These are phyloP conservation scores for Lachnellula hyalina DNA, from an alignment of 2,329 filamentous ascomycete genomes.

Conservation along the genomic window DNA sequence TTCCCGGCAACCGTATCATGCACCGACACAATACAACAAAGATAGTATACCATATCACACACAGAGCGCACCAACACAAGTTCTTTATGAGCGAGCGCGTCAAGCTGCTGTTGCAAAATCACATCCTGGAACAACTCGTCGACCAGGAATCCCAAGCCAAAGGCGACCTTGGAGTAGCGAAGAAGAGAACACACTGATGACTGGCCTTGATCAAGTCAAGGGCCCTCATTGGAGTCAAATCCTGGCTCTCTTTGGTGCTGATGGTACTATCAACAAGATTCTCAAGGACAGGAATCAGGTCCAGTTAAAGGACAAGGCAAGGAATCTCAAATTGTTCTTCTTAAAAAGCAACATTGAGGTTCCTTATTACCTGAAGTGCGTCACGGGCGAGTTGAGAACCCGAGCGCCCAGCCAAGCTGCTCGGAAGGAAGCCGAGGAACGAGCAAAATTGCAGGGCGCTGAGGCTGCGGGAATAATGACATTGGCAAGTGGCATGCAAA, in stretches of 20 bases:
- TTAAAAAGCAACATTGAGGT: constrained; percentile 88
- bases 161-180: constrained; percentile 82
- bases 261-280: constrained; percentile 74
- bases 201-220: constrained; percentile 80
- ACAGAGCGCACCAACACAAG: constrained; percentile 44
- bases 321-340: constrained; percentile 87
- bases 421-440: constrained; percentile 61
- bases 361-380: constrained; percentile 78
- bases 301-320: constrained; percentile 86
- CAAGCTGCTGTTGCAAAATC: constrained; percentile 50
- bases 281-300: constrained; percentile 87
- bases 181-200: constrained; percentile 86
- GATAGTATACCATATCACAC: constrained; percentile 25
- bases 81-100: constrained; percentile 52
- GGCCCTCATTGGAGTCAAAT: constrained; percentile 94
- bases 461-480: constrained; percentile 58
- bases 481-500: constrained; percentile 43
- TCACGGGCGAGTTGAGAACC: constrained; percentile 86
- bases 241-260: constrained; percentile 72
- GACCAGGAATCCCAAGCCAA: constrained; percentile 47
- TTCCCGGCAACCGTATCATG: constrained; percentile 17
- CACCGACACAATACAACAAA: constrained; percentile 13
- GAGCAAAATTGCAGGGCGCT: constrained; percentile 51
- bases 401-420: constrained; percentile 71
- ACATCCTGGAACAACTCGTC: constrained; percentile 43